Percentiles rank a stretch among this genome's conserved stretches.
phyloP scores from a whole-genome alignment of 1,284 basidiomycete genomes.

The Somion occarium region DNA sequence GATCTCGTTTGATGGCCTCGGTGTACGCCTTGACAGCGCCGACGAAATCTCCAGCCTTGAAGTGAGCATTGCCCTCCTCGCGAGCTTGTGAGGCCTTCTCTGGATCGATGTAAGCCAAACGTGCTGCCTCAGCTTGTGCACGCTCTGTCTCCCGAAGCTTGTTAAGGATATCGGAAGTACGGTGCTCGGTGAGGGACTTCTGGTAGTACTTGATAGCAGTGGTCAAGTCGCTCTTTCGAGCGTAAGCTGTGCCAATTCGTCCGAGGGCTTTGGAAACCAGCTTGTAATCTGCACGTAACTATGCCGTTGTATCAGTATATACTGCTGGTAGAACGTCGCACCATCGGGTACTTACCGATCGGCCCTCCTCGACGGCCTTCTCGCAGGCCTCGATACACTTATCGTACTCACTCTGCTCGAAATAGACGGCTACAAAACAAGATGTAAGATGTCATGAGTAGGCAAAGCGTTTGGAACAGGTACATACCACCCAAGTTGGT shows the following conservation, averaged over 20 bases:
- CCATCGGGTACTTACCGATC: conserved; percentile 44
- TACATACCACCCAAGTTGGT: conserved; percentile 80
- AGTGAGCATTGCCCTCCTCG: conserved; percentile 88
- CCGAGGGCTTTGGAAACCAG: conserved; percentile 85
- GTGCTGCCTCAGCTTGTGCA: conserved; percentile 72
- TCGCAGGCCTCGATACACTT: conserved; percentile 90
- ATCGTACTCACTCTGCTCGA: conserved; percentile 90
- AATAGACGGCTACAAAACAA: conserved; percentile 77
- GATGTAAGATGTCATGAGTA: neutral
- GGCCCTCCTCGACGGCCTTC: conserved; percentile 93
- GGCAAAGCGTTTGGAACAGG: neutral
- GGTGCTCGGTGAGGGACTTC: conserved; percentile 95
- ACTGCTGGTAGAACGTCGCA: neutral
- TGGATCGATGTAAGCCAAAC: conserved; percentile 87
- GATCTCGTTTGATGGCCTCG: conserved; percentile 96
- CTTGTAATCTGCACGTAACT: conserved; percentile 81
- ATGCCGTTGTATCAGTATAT: no score
- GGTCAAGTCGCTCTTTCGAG: conserved; percentile 74
- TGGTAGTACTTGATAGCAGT: conserved; percentile 87
- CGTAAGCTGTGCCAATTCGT: conserved; percentile 84
- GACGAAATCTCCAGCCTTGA: conserved; percentile 91
- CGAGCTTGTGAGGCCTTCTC: conserved; percentile 81
- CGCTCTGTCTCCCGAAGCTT: conserved; percentile 89
- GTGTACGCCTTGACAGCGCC: conserved; percentile 92
- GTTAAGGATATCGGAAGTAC: conserved; percentile 88